phyloP scores from a whole-genome alignment of 345 rosid species.

The Eucalyptus brandiana region DNA sequence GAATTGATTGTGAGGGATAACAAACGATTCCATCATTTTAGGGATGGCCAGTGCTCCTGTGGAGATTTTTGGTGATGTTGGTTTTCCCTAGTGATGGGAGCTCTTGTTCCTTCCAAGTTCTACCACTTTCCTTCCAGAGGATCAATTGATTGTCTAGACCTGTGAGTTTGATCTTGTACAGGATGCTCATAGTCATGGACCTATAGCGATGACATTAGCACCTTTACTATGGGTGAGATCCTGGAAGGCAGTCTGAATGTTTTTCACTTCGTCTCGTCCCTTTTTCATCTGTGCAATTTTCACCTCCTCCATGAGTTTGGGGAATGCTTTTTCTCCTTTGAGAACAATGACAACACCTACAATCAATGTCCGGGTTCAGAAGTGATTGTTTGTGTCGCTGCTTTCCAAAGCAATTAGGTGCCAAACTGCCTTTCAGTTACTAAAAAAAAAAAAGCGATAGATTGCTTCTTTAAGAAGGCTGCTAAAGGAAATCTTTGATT shows the following conservation, averaged over 20 bases:
- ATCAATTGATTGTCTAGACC: neutral
- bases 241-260: neutral
- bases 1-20: constrained; percentile 57
- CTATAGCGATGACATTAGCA: neutral
- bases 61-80: constrained; percentile 37
- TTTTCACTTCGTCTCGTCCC: neutral
- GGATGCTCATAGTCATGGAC: neutral
- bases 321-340: neutral
- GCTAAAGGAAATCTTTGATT: neutral
- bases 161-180: neutral
- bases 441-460: neutral
- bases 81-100: neutral
- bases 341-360: neutral
- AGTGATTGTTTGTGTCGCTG: neutral
- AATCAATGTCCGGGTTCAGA: neutral
- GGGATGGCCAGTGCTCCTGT: constrained; percentile 48
- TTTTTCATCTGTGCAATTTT: neutral
- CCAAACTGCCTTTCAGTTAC: neutral
- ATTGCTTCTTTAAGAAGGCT: neutral
- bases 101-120: neutral
- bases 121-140: neutral
- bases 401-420: neutral
- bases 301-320: neutral
- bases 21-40: constrained; percentile 59
- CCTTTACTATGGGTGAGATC: neutral